A percentile compares a stretch with the other conserved stretches of the same genome.
phyloP scores from a whole-genome alignment of 73 alveolate genomes.

The Vitrella brassicaformis region DNA sequence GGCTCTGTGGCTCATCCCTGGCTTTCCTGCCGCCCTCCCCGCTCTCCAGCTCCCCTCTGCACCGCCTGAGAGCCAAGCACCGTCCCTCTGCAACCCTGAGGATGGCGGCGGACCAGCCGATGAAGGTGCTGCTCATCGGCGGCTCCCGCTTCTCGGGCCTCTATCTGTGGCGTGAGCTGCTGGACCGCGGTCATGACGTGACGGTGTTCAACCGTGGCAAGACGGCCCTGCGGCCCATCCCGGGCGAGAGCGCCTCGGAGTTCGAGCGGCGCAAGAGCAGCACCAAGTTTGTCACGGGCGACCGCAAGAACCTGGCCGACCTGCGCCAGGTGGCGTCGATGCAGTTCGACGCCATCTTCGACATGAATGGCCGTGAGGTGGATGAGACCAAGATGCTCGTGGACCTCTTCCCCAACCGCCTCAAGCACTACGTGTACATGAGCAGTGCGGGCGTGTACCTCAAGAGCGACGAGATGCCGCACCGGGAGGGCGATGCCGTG shows the following conservation, averaged over 20 bases:
- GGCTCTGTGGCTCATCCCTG: no score
- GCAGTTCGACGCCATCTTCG: not conserved
- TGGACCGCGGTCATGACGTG: not conserved
- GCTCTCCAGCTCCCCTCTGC: no score
- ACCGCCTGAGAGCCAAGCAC: no score
- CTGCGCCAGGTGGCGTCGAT: not conserved
- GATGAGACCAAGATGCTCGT: not conserved
- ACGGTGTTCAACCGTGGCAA: not conserved
- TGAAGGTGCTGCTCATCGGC: not conserved
- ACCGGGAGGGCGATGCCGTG: not conserved
- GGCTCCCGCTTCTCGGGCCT: not conserved
- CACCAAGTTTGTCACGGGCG: not conserved
- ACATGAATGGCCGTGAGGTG: not conserved
- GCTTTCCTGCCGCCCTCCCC: no score
- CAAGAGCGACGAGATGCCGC: not conserved
- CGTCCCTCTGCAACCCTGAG: no score
- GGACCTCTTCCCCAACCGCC: not conserved
- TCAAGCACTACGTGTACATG: not conserved
- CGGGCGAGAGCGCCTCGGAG: not conserved
- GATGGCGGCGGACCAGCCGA: no score
- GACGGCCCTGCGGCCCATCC: not conserved
- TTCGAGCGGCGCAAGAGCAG: not conserved
- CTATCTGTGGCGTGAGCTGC: not conserved
- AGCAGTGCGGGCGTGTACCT: not conserved
- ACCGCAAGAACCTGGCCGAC: not conserved